These are phyloP conservation scores for Fusarium nodosum DNA, from an alignment of 2,329 filamentous ascomycete genomes.

Conservation along the genomic window DNA sequence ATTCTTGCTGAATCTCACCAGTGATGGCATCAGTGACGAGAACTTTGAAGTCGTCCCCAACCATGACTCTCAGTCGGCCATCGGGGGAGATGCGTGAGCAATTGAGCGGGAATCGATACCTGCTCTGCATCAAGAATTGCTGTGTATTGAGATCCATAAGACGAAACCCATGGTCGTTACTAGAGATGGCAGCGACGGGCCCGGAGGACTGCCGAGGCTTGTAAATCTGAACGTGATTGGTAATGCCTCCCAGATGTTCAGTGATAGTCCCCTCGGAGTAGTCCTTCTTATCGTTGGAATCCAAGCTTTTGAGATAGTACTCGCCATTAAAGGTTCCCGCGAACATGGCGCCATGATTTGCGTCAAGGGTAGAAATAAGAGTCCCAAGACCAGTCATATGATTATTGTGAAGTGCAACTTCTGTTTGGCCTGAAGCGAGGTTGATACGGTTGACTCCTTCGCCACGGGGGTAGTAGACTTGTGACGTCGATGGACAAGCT, in stretches of 20 bases:
- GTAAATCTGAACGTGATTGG: constrained; percentile 74
- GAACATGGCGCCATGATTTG: constrained; percentile 68
- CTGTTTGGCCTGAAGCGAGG: constrained; percentile 62
- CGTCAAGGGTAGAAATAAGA: constrained; percentile 65
- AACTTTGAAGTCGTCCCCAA: constrained; percentile 76
- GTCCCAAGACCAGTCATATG: constrained; percentile 55
- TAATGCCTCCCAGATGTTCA: constrained; percentile 67
- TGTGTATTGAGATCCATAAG: constrained; percentile 71
- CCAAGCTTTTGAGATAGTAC: constrained; percentile 64
- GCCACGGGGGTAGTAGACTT: constrained; percentile 68
- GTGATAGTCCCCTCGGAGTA: constrained; percentile 64
- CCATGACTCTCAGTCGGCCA: constrained; percentile 77
- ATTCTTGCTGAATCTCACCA: constrained; percentile 67
- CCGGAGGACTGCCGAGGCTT: constrained; percentile 64
- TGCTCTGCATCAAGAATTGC: constrained; percentile 65
- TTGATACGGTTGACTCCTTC: constrained; percentile 67
- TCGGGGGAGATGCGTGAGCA: constrained; percentile 80
- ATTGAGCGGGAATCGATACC: constrained; percentile 75
- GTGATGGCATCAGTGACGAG: constrained; percentile 78
- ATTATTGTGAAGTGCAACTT: constrained; percentile 60
- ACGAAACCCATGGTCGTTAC: constrained; percentile 72
- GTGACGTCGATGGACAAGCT: constrained; percentile 67
- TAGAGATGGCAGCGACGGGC: constrained; percentile 71
- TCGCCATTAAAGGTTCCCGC: constrained; percentile 71
- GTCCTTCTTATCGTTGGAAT: constrained; percentile 55